phyloP scores from a whole-genome alignment of 2,329 filamentous ascomycete genomes.

The Claviceps lovelessii region DNA sequence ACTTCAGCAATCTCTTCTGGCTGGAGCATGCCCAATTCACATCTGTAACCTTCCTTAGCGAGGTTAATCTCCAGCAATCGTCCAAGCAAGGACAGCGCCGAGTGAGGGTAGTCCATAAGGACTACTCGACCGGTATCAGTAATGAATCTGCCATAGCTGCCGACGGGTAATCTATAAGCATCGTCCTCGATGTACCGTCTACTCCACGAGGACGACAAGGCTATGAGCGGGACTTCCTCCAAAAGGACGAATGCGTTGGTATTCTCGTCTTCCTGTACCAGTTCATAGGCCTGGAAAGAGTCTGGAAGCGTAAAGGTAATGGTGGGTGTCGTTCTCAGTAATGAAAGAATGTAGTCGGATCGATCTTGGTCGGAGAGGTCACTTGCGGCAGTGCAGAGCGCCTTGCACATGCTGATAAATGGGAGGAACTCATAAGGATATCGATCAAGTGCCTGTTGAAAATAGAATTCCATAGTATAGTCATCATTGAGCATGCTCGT shows the following conservation, averaged over 20 bases:
- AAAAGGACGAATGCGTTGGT: constrained; percentile 61
- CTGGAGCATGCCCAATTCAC: constrained; percentile 38
- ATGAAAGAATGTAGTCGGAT: constrained; percentile 41
- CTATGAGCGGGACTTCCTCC: constrained; percentile 50
- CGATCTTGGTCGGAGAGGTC: constrained; percentile 17
- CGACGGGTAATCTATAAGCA: constrained; percentile 47
- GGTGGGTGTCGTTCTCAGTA: constrained; percentile 54
- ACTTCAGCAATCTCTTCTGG: constrained; percentile 56
- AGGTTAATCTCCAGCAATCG: constrained; percentile 58
- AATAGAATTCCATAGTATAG: constrained; percentile 40
- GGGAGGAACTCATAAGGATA: constrained; percentile 79
- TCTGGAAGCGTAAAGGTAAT: constrained; percentile 67
- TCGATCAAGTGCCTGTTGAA: constrained; percentile 56
- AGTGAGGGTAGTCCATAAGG: constrained; percentile 65
- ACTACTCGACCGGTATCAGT: constrained; percentile 65
- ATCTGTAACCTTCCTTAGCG: constrained; percentile 37
- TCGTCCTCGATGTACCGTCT: constrained; percentile 31
- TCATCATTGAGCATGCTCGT: constrained; percentile 23
- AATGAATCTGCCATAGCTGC: constrained; percentile 58
- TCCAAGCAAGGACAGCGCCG: constrained; percentile 64
- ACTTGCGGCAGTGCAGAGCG: constrained; percentile 32
- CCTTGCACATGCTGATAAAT: constrained; percentile 58
- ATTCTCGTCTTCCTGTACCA: constrained; percentile 75
- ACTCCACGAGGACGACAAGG: constrained; percentile 29
- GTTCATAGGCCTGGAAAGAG: constrained; percentile 58